Evolutionary conservation across 2,329 filamentous ascomycete species (phyloP).

Genomic region (Hypomyces rosellus): DNA sequence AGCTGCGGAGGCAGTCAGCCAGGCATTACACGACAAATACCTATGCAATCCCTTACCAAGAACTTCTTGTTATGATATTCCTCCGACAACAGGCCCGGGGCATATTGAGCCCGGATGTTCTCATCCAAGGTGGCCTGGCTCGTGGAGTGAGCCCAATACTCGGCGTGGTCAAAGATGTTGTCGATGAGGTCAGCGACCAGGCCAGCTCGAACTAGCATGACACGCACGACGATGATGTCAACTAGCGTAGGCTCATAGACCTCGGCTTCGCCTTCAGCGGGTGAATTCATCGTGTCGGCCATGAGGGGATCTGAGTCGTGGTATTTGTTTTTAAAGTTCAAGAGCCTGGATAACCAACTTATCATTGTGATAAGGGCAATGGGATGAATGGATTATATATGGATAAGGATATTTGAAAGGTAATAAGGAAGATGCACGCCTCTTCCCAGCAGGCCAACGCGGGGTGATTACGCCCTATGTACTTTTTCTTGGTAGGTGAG

Average conservation of each 20-base stretch:
- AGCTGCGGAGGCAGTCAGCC: not conserved
- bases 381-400: too few species aligned
- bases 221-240: slow-evolving; percentile 45
- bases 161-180: slow-evolving; percentile 50
- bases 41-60: not conserved
- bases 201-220: slow-evolving; percentile 36
- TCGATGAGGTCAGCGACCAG: slow-evolving; percentile 53
- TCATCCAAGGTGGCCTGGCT: slow-evolving; percentile 22
- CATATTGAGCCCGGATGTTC: not conserved
- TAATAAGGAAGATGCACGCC: too few species aligned
- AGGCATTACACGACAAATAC: too few species aligned
- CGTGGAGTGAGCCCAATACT: slow-evolving; percentile 54
- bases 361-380: too few species aligned
- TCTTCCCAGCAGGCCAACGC: too few species aligned
- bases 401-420: too few species aligned
- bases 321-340: too few species aligned
- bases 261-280: not conserved
- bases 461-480: too few species aligned
- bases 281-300: too few species aligned
- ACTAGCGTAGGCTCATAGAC: slow-evolving; percentile 32
- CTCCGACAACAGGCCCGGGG: not conserved
- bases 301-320: not conserved
- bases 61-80: not conserved
- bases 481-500: too few species aligned
- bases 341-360: too few species aligned